phyloP scores from a whole-genome alignment of 192 early-diverging fungal species.

The Spizellomyces sp. region DNA sequence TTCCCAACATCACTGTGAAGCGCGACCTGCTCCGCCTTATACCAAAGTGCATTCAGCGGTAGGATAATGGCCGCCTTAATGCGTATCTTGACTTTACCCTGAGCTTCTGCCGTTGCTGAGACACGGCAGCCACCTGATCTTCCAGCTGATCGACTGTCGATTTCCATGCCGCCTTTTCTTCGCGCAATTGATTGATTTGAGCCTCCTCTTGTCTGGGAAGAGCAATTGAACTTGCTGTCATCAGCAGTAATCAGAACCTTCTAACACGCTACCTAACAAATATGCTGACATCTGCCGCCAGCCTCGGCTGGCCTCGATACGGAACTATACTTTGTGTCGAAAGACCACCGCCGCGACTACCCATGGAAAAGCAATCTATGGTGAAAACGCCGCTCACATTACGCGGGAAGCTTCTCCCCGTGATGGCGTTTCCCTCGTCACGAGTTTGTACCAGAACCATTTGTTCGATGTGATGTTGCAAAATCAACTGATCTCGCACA shows the following conservation, averaged over 20 bases:
- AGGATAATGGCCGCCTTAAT: too few relatives aligned
- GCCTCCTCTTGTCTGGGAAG: neutral
- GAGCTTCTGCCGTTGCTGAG: neutral
- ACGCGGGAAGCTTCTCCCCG: constrained; percentile 29
- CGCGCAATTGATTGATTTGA: constrained; percentile 1
- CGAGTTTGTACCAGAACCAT: constrained; percentile 41
- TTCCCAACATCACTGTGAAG: neutral
- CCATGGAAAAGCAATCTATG: constrained; percentile 39
- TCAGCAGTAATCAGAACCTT: too few relatives aligned
- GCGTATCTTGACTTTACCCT: neutral
- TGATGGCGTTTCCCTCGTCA: constrained; percentile 43
- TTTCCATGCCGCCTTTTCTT: neutral
- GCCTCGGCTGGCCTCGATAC: constrained; percentile 35
- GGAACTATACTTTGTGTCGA: constrained; percentile 15
- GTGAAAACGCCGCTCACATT: constrained; percentile 45
- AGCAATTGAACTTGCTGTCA: too few relatives aligned
- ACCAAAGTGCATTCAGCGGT: too few relatives aligned
- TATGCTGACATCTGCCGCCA: constrained; percentile 29
- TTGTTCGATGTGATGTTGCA: constrained; percentile 45
- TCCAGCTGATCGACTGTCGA: constrained; percentile 4
- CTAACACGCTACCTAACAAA: constrained; percentile 14
- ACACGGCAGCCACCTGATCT: neutral
- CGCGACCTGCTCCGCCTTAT: neutral
- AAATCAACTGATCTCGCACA: constrained; percentile 33
- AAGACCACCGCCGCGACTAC: constrained; percentile 42